A percentile compares a stretch with the other conserved stretches of the same genome.
Evolutionary conservation across 2,329 filamentous ascomycete species (phyloP).

Genomic region (Endocalyx cinctus): DNA sequence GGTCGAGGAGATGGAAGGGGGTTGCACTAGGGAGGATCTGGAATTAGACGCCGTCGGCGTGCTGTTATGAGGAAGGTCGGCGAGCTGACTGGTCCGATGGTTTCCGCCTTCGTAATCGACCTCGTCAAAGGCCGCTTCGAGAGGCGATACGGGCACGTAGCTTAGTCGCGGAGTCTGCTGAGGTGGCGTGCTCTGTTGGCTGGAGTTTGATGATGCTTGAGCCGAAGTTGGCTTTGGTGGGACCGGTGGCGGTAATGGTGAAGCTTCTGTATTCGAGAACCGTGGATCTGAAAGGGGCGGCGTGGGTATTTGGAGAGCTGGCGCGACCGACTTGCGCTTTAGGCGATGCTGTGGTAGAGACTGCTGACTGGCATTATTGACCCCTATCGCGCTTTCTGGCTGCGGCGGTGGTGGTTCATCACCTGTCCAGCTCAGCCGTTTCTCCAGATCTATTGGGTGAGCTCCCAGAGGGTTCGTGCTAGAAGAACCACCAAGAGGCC

Average conservation of each 20-base stretch:
- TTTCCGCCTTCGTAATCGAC: constrained; percentile 5
- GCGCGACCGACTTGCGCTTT: constrained; percentile 6
- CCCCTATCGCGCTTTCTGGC: not conserved
- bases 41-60: not conserved
- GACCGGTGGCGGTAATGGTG: not conserved
- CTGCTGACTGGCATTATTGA: no score
- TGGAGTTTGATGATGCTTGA: no score
- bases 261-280: not conserved
- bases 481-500: constrained; percentile 18
- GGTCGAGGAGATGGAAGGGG: not conserved
- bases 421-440: constrained; percentile 7
- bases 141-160: constrained; percentile 20
- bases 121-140: constrained; percentile 18
- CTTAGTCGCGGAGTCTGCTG: constrained; percentile 19
- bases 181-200: constrained; percentile 6
- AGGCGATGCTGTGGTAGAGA: no score
- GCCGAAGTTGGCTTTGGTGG: no score
- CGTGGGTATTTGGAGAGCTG: constrained; percentile 7
- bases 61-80: no score
- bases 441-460: constrained; percentile 20
- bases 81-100: not conserved
- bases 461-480: constrained; percentile 19
- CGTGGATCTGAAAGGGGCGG: constrained; percentile 1
- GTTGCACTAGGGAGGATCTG: not conserved
- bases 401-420: constrained; percentile 6